Base-by-base conservation (phyloP, 1,284 basidiomycete genomes). In the Marasmius tenuissimus region DNA sequence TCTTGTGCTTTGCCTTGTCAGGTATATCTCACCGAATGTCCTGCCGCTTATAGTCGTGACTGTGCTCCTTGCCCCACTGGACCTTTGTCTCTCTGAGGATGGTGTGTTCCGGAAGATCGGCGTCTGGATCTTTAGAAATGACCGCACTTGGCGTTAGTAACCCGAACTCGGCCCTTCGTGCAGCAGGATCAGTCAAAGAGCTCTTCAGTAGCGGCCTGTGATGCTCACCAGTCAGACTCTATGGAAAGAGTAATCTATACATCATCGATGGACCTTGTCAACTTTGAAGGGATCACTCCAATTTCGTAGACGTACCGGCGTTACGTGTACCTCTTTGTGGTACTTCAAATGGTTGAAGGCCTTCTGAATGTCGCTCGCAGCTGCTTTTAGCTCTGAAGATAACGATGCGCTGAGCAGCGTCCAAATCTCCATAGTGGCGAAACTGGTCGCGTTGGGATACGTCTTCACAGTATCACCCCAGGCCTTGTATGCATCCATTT, bases 401-500 rank as follows among this genome's bases (percentile, higher is more conserved):
- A 11, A 20, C 6, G 42, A 22, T 5, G 48, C 57, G 14, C 57
- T 7, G 27, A 58, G 18, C 14, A 58, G 47, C 3, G 40, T 22
- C 57, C 57, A 58, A 14, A 58, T 34, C 57, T 58, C 57, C 18
- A 50, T 34, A 16, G 57, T 58, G 1, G 40, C 16, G 33, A 49
- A 58, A 34, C 42, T 58, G 14, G 47, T 58, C 9, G 49, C 57
- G 22, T 47, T 50, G 14, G 57, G 42, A 20, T 50, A 33, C 20
- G 40, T 22, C 18, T 40, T 22, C n/a, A 20, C 33, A 42, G 42
- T 58, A 33, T 20, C 45, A 2, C 14, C 47, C 57, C 57, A 58
- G 33, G 20, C 47, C 14, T 50, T 34, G 20, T 49, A 58, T 39
- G 16, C 42, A 37, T 33, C 59, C 69, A 66, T 67, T 65, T 64